Evolutionary conservation across 345 rosid species (phyloP), one percentile per base, ranked within the genome.

Genomic region (Moricandia moricandioides): DNA sequence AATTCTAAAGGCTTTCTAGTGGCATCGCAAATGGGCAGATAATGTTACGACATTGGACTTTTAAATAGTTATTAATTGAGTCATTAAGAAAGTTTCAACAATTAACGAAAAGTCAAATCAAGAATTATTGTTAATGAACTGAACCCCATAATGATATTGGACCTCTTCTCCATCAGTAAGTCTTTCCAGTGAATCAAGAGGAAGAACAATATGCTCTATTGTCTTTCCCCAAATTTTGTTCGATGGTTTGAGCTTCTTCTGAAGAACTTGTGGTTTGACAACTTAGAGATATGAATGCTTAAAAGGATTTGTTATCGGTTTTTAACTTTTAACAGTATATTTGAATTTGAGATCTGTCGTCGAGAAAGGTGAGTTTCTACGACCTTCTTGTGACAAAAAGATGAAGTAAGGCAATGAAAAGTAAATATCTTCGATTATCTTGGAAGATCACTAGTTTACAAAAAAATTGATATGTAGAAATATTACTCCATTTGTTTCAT

Each of bases 381-480:
- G 81, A 75, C 97, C 94, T 84, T 91, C 97, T 77, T 88, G 89
- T 60, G 94, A 75, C 35, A 78, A 88, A 66, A 87, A 88, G 66
- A 89, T 85, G 64, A 91, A 91, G 69, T 91, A 93, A 2, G 96
- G 94, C 72, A 89, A 76, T 47, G 71, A 84, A 43, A 74, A 85
- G 83, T 93, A 91, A 17, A 69, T 84, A 63, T 88, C 88, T 83
- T 91, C 97, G 70, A 91, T 66, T 8, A 77, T 65, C 75, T 67
- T 84, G 86, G 81, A 82, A 89, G 90, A 85, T 91, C 97, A 83
- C 97, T 84, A 4, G 97, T 95, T 97, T 89, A 81, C 82, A 31
- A 9, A 82, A 65, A 62, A 43, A 51, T 0, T 8, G 45, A 52
- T 47, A 34, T 21, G 12, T 24, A 11, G 17, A 76, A 30, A 30